These are phyloP conservation scores for Globisporangium sylvaticum DNA, from an alignment of 352 stramenopile species.

Conservation along the genomic window DNA sequence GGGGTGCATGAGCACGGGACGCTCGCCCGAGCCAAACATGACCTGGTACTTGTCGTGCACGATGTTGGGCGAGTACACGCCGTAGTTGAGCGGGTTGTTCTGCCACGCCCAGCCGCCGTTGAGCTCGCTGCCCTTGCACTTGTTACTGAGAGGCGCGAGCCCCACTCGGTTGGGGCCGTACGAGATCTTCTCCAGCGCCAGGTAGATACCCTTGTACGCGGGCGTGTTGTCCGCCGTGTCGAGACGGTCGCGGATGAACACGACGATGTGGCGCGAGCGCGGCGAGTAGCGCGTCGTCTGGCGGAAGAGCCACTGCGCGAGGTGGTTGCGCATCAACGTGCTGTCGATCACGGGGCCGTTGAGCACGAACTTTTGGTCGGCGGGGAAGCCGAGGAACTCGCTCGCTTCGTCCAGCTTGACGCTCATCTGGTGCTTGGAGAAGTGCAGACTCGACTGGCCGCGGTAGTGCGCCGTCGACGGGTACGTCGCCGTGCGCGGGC, in stretches of 20 bases:
- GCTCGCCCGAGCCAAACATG: constrained; percentile 49
- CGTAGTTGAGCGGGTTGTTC: constrained; percentile 62
- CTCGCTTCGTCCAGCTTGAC: constrained; percentile 50
- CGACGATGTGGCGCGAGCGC: constrained; percentile 53
- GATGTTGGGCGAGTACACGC: constrained; percentile 45
- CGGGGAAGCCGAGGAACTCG: constrained; percentile 52
- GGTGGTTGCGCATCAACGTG: constrained; percentile 69
- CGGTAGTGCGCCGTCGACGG: constrained; percentile 66
- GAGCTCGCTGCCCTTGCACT: constrained; percentile 43
- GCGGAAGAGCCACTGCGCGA: constrained; percentile 76
- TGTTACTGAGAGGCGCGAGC: constrained; percentile 43
- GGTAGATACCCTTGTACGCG: constrained; percentile 63
- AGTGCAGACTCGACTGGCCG: constrained; percentile 72
- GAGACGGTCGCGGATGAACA: constrained; percentile 53
- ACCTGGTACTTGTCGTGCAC: constrained; percentile 50
- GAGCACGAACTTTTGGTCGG: constrained; percentile 66
- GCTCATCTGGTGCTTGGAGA: constrained; percentile 74
- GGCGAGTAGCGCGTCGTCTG: constrained; percentile 65
- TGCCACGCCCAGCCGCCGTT: constrained; percentile 77
- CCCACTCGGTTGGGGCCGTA: constrained; percentile 70
- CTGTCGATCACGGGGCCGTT: constrained; percentile 76
- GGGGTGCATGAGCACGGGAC: constrained; percentile 48
- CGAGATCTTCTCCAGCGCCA: constrained; percentile 71
- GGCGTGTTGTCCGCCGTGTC: constrained; percentile 24
- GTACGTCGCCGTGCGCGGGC: constrained; percentile 34